These are phyloP conservation scores for Liquidambar formosana DNA, from an alignment of 164 flowering plant genomes.

Conservation along the genomic window DNA sequence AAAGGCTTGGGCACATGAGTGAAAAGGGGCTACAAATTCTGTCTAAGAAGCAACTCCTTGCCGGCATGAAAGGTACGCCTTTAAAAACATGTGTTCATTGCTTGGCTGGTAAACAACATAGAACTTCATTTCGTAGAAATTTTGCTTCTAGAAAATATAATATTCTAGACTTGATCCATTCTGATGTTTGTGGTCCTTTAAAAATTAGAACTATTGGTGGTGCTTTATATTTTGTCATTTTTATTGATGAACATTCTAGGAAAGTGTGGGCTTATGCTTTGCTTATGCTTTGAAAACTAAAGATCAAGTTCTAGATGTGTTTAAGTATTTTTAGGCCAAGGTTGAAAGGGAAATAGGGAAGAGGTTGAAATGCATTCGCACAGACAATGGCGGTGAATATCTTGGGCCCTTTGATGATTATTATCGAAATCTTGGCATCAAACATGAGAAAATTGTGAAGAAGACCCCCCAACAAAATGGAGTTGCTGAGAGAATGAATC, in stretches of 20 bases:
- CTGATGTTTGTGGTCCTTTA: not conserved
- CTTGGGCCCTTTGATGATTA: constrained; percentile 13
- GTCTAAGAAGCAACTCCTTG: not conserved
- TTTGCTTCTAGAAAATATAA: not conserved
- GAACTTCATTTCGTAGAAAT: not conserved
- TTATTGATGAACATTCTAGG: constrained; percentile 2
- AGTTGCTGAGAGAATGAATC: constrained; percentile 14
- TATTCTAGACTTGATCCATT: constrained; percentile 1
- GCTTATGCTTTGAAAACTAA: constrained; percentile 13
- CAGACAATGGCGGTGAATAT: constrained; percentile 23
- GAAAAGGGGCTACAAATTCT: constrained; percentile 15
- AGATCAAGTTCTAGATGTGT: constrained; percentile 15
- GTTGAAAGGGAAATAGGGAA: constrained; percentile 13
- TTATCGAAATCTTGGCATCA: constrained; percentile 3
- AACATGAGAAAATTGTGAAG: not conserved
- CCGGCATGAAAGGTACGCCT: not conserved
- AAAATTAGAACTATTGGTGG: not conserved
- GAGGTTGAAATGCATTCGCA: constrained; percentile 10
- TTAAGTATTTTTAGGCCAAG: constrained; percentile 13
- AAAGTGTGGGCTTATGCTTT: constrained; percentile 8
- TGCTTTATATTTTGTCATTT: constrained; percentile 6
- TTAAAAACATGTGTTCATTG: not conserved
- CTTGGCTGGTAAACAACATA: constrained; percentile 14
- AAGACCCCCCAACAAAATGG: constrained; percentile 21
- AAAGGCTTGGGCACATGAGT: constrained; percentile 7